Base-by-base conservation (phyloP, 176 grass and related monocot species). In the Poa pratensis region DNA sequence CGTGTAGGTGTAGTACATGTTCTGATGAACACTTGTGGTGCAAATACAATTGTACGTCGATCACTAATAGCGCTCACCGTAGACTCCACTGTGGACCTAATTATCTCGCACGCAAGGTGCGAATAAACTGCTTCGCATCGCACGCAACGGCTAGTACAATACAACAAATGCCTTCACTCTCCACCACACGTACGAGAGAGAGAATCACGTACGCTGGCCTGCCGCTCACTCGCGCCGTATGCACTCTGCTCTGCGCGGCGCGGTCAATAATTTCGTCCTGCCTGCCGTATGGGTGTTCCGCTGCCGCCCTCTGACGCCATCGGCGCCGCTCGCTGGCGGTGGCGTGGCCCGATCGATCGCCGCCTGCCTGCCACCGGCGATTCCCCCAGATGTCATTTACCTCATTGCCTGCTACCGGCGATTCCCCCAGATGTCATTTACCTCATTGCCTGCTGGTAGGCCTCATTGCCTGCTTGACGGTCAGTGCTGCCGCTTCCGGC, bases 311-410 rank as follows among this genome's bases (percentile, higher is more conserved):
- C 49, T 75, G 87, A 18, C 82, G 8, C 48, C 46, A 19, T 17
- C 48, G 22, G 22, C 43, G 68, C 69, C 69, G 40, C n/a, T 69
- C 34, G 66, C 40, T 42, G 40, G 40, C 3, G 30, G 22, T 24
- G 59, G 15, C 34, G 32, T 76, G 23, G 55, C 1, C 10, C 66
- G 35, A 4, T 52, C n/a, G n/a, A 3, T 12, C 24, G 16, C 39
- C 9, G 49, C 43, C 43, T 10, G 50, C 9, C 30, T 80, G 59
- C 23, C 37, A 17, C 57, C 8, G 37, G 55, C 49, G 39, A 51
- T 43, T 19, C 77, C 11, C 14, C 30, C 45, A 79, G 45, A 84
- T 55, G 81, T 75, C 82, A 80, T 46, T 46, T 35, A 76, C 32
- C 48, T 9, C 74, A 57, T n/a, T 30, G 49, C 17, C 28, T 79